A percentile compares a stretch with the other conserved stretches of the same genome.
These are phyloP conservation scores for Paracoccidioides lutzii DNA, from an alignment of 2,329 filamentous ascomycete species.

Conservation along the genomic window DNA sequence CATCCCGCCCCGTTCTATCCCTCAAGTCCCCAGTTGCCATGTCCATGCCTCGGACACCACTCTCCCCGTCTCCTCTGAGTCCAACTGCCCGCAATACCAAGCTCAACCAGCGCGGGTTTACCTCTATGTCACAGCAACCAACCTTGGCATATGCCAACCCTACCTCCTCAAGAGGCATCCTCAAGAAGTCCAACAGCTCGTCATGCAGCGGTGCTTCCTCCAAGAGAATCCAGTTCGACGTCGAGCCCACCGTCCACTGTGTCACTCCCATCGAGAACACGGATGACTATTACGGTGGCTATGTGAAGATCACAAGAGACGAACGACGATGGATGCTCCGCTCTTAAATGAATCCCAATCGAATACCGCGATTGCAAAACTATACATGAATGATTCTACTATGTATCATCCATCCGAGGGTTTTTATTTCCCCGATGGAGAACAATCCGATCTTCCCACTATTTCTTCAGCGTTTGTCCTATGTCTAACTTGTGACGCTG, in stretches of 20 bases:
- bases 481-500: neutral
- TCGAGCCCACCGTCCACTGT: conserved; percentile 33
- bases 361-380: neutral
- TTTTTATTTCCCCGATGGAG: neutral
- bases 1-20: conserved; percentile 26
- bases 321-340: conserved; percentile 34
- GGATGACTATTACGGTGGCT: conserved; percentile 37
- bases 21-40: conserved; percentile 31
- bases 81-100: conserved; percentile 28
- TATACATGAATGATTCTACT: neutral
- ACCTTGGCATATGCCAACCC: conserved; percentile 33
- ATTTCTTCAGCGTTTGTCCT: neutral
- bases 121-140: conserved; percentile 26
- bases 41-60: conserved; percentile 27
- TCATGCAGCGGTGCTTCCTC: conserved; percentile 9
- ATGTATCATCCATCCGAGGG: neutral
- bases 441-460: neutral
- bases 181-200: conserved; percentile 27
- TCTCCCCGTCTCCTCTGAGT: conserved; percentile 32
- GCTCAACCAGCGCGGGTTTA: conserved; percentile 26
- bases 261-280: conserved; percentile 37
- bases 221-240: conserved; percentile 33
- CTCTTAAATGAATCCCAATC: conserved; percentile 17
- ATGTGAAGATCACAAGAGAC: conserved; percentile 33
- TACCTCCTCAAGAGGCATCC: conserved; percentile 35